Percentiles rank a stretch among this genome's conserved stretches.
These are phyloP conservation scores for Aeminium ludgeri DNA, from an alignment of 495 filamentous ascomycete genomes.

Conservation along the genomic window DNA sequence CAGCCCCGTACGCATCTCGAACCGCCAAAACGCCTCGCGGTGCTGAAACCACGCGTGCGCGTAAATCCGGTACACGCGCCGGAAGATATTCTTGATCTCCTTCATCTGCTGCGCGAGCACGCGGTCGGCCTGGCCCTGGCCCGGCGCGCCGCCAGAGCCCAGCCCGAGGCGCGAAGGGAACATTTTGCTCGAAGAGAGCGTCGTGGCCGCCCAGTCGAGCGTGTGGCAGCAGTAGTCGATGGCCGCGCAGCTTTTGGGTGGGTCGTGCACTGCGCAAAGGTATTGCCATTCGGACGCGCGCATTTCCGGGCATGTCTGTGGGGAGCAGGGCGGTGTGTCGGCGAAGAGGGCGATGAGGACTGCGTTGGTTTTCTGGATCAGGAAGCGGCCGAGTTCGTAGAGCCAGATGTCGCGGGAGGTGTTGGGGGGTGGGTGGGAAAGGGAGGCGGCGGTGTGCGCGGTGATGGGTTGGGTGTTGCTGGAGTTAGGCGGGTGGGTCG, in stretches of 20 bases:
- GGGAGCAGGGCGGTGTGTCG: conserved; percentile 72
- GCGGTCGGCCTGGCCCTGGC: conserved; percentile 1
- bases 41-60: conserved; percentile 99
- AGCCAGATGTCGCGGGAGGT: conserved; percentile 82
- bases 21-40: conserved; percentile 82
- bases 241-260: conserved; percentile 86
- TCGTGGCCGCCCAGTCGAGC: conserved; percentile 87
- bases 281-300: conserved; percentile 98
- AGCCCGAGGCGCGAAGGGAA: conserved; percentile 80
- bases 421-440: conserved; percentile 62
- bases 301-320: conserved; percentile 88
- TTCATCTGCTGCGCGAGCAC: conserved; percentile 42
- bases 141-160: conserved; percentile 36
- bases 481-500: conserved; percentile 46
- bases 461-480: conserved; percentile 61
- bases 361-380: conserved; percentile 81
- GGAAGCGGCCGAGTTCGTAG: conserved; percentile 90
- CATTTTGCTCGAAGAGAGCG: conserved; percentile 72
- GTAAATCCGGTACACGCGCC: conserved; percentile 87
- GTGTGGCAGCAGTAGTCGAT: conserved; percentile 99
- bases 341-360: conserved; percentile 83
- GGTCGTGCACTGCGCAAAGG: conserved; percentile 90
- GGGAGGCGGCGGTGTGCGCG: conserved; percentile 48
- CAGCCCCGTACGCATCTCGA: conserved; percentile 73
- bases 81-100: conserved; percentile 84